Conservation (phyloP, 208 protist species). For the Wallacemonas sp. region DNA sequence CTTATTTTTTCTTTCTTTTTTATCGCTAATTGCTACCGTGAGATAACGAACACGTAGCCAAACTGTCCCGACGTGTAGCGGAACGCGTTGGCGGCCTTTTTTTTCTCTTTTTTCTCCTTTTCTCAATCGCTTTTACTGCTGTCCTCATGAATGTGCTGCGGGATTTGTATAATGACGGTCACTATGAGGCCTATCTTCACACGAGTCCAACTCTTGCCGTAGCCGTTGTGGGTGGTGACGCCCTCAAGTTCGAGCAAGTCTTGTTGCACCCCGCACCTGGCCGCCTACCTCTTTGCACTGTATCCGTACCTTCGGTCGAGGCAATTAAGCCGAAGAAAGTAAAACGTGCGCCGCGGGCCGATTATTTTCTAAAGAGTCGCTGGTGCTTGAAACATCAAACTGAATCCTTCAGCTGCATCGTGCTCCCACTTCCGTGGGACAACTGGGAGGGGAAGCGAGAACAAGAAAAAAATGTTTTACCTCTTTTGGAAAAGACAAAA, state of each 20-base stretch:
- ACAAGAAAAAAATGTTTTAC: slow-evolving; percentile 24
- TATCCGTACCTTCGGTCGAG: slow-evolving; percentile 24
- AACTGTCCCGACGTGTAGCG: no score
- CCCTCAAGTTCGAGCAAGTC: slow-evolving; percentile 28
- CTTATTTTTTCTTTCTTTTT: no score
- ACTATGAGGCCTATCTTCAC: slow-evolving; percentile 40
- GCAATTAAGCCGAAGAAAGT: background rate
- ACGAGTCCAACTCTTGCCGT: slow-evolving; percentile 39
- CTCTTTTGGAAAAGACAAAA: slow-evolving; percentile 9
- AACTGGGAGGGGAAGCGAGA: background rate
- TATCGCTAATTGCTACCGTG: no score
- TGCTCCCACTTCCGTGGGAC: slow-evolving; percentile 25
- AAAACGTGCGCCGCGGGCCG: background rate
- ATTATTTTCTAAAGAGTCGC: slow-evolving; percentile 21
- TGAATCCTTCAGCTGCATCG: slow-evolving; percentile 24
- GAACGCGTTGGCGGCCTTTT: no score
- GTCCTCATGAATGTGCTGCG: slow-evolving; percentile 48
- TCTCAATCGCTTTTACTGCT: background rate
- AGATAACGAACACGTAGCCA: no score
- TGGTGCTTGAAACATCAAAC: slow-evolving; percentile 31
- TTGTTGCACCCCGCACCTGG: slow-evolving; percentile 17
- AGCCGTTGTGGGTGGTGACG: slow-evolving; percentile 23
- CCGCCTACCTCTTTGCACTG: slow-evolving; percentile 3
- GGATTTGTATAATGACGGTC: slow-evolving; percentile 34
- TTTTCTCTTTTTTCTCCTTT: slow-evolving; percentile 21